Percentiles rank a stretch among this genome's conserved stretches.
Evolutionary conservation across 1,284 basidiomycete genomes (phyloP).

Genomic region (Ceratorhiza oryzae-sativae): DNA sequence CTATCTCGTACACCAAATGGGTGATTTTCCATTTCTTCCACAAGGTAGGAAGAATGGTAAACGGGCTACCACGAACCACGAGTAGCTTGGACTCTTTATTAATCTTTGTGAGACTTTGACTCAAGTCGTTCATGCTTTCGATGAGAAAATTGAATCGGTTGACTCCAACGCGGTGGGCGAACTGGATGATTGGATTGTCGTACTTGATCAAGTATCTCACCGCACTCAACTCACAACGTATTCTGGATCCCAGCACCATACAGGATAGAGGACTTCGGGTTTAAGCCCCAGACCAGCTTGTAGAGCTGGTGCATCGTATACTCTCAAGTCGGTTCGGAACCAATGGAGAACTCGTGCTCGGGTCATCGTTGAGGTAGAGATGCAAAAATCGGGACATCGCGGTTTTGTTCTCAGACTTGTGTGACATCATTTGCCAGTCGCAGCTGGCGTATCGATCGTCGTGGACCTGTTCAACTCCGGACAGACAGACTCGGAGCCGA

Average conservation of each 20-base stretch:
- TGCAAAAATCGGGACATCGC: background rate
- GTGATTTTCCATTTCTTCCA: constrained; percentile 58
- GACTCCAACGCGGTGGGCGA: constrained; percentile 55
- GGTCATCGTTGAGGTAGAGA: background rate
- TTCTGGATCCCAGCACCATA: constrained; percentile 48
- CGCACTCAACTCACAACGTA: constrained; percentile 49
- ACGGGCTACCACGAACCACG: constrained; percentile 57
- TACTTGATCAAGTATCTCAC: background rate
- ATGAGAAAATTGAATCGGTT: constrained; percentile 55
- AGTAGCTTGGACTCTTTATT: constrained; percentile 55
- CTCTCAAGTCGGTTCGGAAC: constrained; percentile 59
- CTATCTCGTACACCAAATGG: constrained; percentile 55
- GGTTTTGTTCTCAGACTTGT: constrained; percentile 4
- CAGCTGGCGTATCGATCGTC: constrained; percentile 5
- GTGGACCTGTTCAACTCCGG: background rate
- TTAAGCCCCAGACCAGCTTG: constrained; percentile 53
- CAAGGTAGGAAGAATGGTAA: constrained; percentile 53
- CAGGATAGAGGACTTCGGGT: constrained; percentile 54
- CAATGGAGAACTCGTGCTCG: constrained; percentile 53
- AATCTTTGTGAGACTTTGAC: constrained; percentile 50
- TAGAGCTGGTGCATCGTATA: constrained; percentile 59
- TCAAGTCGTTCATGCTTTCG: constrained; percentile 55
- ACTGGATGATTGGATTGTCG: constrained; percentile 40
- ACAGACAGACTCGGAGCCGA: background rate
- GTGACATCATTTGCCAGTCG: constrained; percentile 15